These are phyloP conservation scores for Diaporthe caulivora DNA, from an alignment of 2,329 filamentous ascomycete genomes.

Conservation along the genomic window DNA sequence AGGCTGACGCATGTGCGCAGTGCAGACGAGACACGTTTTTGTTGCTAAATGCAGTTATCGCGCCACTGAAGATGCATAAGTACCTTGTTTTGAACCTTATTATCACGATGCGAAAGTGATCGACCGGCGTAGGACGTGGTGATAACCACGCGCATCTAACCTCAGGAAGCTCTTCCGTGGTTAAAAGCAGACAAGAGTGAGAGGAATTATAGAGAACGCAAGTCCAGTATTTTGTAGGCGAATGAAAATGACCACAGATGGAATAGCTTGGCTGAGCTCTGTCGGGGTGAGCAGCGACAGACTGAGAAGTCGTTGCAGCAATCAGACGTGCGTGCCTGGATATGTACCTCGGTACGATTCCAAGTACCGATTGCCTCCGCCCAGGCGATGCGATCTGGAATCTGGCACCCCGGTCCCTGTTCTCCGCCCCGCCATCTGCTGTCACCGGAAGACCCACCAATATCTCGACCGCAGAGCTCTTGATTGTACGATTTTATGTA, in stretches of 20 bases:
- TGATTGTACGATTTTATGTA: not conserved
- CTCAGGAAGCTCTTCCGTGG: too few relatives aligned
- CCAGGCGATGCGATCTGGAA: constrained; percentile 16
- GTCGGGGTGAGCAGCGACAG: not conserved
- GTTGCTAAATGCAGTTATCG: not conserved
- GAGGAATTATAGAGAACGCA: too few relatives aligned
- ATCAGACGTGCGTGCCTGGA: not conserved
- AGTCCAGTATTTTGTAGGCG: too few relatives aligned
- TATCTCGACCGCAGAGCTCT: constrained; percentile 19
- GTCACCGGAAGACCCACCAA: constrained; percentile 23
- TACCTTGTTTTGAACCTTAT: not conserved
- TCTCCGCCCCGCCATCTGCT: constrained; percentile 3
- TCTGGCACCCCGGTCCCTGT: constrained; percentile 6
- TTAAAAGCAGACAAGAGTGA: not conserved
- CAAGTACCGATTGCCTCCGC: constrained; percentile 10
- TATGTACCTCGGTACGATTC: not conserved
- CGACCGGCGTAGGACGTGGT: not conserved
- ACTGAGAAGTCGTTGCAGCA: not conserved
- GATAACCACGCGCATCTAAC: too few relatives aligned
- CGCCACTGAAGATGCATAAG: not conserved
- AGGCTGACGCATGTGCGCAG: not conserved
- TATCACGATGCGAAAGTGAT: not conserved
- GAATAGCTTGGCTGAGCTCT: not conserved
- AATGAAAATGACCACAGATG: too few relatives aligned
- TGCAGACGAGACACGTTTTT: not conserved